Evolutionary conservation across 2,329 filamentous ascomycete genomes (phyloP).

Genomic region (Dactylellina sp.): DNA sequence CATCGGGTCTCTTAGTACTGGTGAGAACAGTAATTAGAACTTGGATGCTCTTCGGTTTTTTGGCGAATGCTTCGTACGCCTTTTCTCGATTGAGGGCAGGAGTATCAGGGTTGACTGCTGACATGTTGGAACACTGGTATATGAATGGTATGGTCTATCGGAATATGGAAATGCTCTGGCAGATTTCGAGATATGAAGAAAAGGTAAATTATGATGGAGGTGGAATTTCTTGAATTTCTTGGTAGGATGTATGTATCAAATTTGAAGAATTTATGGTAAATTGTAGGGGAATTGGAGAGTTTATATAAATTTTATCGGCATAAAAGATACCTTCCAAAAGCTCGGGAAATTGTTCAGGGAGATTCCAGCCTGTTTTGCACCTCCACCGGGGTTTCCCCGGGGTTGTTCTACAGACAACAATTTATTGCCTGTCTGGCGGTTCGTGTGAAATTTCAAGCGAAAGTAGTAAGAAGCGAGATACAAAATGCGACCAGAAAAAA

Average conservation of each 20-base stretch:
- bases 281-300: conserved; percentile 9
- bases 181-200: too few relatives aligned
- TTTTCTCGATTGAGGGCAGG: conserved; percentile 18
- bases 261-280: neutral
- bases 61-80: conserved; percentile 35
- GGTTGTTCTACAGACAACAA: too few relatives aligned
- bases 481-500: too few relatives aligned
- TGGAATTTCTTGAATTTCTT: neutral
- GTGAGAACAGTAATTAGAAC: conserved; percentile 42
- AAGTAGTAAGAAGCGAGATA: too few relatives aligned
- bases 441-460: too few relatives aligned
- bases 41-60: conserved; percentile 35
- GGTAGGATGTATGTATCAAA: neutral
- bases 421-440: too few relatives aligned
- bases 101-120: conserved; percentile 11
- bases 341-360: too few relatives aligned
- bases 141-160: too few relatives aligned
- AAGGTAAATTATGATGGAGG: too few relatives aligned
- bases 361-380: neutral
- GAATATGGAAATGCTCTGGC: too few relatives aligned
- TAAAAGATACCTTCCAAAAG: too few relatives aligned
- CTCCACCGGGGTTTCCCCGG: neutral
- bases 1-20: conserved; percentile 35
- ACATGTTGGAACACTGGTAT: conserved; percentile 13
- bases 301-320: conserved; percentile 18